These are phyloP conservation scores for Straminergon stramineum DNA, from an alignment of 225 moss, liverwort and hornwort genomes.

Conservation along the genomic window DNA sequence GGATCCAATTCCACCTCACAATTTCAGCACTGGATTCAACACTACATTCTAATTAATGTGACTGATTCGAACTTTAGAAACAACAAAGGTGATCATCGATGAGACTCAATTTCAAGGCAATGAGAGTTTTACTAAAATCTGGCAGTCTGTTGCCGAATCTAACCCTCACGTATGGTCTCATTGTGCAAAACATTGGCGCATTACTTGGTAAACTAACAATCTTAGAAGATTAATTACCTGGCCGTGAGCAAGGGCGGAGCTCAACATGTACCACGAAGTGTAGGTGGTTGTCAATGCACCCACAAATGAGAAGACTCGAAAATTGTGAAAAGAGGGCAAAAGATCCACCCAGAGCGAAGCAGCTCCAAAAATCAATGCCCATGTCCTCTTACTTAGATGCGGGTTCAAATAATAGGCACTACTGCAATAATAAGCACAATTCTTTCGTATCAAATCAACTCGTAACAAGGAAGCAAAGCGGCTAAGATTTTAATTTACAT, in stretches of 20 bases:
- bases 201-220: background rate
- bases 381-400: slow-evolving; percentile 19
- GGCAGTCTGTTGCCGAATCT: background rate
- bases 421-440: background rate
- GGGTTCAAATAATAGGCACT: slow-evolving; percentile 50
- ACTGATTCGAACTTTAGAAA: background rate
- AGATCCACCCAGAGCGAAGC: slow-evolving; percentile 27
- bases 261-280: slow-evolving; percentile 57
- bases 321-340: slow-evolving; percentile 49
- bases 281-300: slow-evolving; percentile 52
- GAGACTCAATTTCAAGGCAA: background rate
- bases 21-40: background rate
- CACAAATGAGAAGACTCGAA: slow-evolving; percentile 44
- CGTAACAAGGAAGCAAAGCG: background rate
- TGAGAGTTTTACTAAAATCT: background rate
- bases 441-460: background rate
- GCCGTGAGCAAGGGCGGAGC: slow-evolving; percentile 13
- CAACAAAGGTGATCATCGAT: background rate
- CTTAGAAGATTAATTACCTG: slow-evolving; percentile 12
- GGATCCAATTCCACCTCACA: background rate
- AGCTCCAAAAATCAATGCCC: slow-evolving; percentile 49
- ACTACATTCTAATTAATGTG: background rate
- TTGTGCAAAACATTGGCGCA: background rate
- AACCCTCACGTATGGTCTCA: background rate
- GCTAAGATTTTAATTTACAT: background rate